These are phyloP conservation scores for Chrysopogon serrulatus DNA, from an alignment of 176 grass and related monocot genomes.

Conservation along the genomic window DNA sequence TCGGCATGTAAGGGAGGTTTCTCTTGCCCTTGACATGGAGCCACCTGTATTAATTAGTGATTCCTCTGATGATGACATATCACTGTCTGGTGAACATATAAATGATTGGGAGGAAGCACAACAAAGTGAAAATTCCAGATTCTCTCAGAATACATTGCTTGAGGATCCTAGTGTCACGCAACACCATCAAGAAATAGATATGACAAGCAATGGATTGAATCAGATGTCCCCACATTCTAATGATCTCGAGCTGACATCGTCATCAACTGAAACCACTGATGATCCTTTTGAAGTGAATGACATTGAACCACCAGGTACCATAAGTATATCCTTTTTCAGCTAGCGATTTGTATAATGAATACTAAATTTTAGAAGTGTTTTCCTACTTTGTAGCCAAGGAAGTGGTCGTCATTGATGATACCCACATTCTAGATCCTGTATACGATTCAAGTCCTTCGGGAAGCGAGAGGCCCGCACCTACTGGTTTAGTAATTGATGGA, in stretches of 20 bases:
- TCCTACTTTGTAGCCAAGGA: conserved; percentile 33
- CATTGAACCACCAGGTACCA: conserved; percentile 23
- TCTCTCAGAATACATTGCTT: neutral
- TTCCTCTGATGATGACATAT: conserved; percentile 49
- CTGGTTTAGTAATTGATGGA: conserved; percentile 31
- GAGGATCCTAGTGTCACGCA: conserved; percentile 3
- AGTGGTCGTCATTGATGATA: conserved; percentile 22
- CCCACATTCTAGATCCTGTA: conserved; percentile 33
- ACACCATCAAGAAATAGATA: conserved; percentile 39
- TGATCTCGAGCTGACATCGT: conserved; percentile 26
- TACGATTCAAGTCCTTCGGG: conserved; percentile 45
- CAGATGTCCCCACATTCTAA: conserved; percentile 29
- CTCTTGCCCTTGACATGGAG: conserved; percentile 17
- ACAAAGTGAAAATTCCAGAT: conserved; percentile 2
- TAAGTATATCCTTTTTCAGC: neutral
- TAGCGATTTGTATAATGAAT: conserved; percentile 5
- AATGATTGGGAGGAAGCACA: conserved; percentile 29
- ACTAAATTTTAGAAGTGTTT: neutral
- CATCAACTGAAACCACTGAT: conserved; percentile 28
- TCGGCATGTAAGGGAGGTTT: conserved; percentile 3
- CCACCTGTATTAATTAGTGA: conserved; percentile 32
- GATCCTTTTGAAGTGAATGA: conserved; percentile 20
- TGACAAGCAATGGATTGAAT: conserved; percentile 19
- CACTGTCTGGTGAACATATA: conserved; percentile 29
- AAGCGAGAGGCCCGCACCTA: conserved; percentile 35